phyloP scores from a whole-genome alignment of 177 flowering plant species.

The Telopea speciosissima region DNA sequence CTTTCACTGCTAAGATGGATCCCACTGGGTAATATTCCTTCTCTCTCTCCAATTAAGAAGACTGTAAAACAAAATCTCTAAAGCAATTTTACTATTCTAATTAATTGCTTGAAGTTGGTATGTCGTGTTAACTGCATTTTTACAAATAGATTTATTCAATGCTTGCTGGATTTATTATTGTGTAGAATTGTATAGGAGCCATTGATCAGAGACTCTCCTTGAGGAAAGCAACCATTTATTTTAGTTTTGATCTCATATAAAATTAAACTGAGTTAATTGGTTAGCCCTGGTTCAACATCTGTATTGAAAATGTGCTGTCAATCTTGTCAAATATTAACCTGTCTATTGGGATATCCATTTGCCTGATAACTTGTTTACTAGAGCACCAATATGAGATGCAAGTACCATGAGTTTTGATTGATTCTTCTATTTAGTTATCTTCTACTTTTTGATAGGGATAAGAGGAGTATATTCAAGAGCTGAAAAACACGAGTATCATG shows the following conservation, averaged over 20 bases:
- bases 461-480: too few relatives aligned
- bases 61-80: neutral
- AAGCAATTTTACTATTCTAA: neutral
- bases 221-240: neutral
- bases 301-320: neutral
- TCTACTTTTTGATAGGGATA: too few relatives aligned
- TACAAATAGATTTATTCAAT: neutral
- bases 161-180: neutral
- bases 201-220: neutral
- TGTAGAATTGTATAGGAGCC: neutral
- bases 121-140: neutral
- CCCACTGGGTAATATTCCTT: slow-evolving; percentile 49
- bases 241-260: neutral
- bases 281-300: neutral
- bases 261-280: neutral
- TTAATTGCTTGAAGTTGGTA: neutral
- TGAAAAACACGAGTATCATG: too few relatives aligned
- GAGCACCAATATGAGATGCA: neutral
- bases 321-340: neutral
- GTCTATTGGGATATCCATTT: neutral
- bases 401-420: neutral
- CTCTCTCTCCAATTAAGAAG: neutral
- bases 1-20: slow-evolving; percentile 95
- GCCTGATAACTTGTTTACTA: neutral
- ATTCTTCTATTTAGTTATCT: too few relatives aligned